Evolutionary conservation across 2,329 filamentous ascomycete species (phyloP).

Genomic region (Colletotrichum spinosum): DNA sequence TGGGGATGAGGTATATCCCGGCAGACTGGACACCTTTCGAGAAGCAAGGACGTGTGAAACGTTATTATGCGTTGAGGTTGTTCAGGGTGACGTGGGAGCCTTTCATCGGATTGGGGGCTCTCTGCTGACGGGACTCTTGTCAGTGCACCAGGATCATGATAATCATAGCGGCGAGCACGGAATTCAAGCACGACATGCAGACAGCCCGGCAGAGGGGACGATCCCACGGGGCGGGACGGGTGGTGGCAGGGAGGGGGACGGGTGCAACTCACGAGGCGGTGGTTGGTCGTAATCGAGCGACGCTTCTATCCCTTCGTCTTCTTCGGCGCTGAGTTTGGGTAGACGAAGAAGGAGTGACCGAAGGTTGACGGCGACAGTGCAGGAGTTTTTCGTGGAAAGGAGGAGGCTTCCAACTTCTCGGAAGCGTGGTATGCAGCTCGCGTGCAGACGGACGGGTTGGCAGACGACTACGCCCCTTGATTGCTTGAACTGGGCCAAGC

Average conservation of each 20-base stretch:
- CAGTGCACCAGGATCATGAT: conserved; percentile 33
- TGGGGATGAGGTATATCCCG: conserved; percentile 21
- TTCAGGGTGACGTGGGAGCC: conserved; percentile 29
- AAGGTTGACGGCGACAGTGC: conserved; percentile 9
- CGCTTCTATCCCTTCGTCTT: conserved; percentile 5
- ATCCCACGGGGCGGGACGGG: conserved; percentile 18
- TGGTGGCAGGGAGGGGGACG: conserved; percentile 15
- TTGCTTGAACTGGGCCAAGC: conserved; percentile 8
- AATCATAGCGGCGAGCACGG: conserved; percentile 27
- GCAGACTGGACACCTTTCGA: conserved; percentile 28
- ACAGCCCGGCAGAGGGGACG: conserved; percentile 14
- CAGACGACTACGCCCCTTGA: neutral
- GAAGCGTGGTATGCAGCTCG: conserved; percentile 8
- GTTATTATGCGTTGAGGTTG: conserved; percentile 42
- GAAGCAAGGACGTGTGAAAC: conserved; percentile 41
- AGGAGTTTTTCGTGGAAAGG: conserved; percentile 16
- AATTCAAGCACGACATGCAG: conserved; percentile 32
- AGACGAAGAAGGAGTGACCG: conserved; percentile 9
- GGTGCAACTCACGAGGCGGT: conserved; percentile 21
- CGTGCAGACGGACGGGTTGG: too few species aligned
- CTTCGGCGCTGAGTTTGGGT: conserved; percentile 13
- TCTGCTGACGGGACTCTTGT: conserved; percentile 29
- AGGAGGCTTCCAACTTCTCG: conserved; percentile 26
- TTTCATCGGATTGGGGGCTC: conserved; percentile 33
- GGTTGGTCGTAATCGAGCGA: conserved; percentile 10